These are phyloP conservation scores for Volutella citrinella DNA, from an alignment of 2,329 filamentous ascomycete genomes.

Conservation along the genomic window DNA sequence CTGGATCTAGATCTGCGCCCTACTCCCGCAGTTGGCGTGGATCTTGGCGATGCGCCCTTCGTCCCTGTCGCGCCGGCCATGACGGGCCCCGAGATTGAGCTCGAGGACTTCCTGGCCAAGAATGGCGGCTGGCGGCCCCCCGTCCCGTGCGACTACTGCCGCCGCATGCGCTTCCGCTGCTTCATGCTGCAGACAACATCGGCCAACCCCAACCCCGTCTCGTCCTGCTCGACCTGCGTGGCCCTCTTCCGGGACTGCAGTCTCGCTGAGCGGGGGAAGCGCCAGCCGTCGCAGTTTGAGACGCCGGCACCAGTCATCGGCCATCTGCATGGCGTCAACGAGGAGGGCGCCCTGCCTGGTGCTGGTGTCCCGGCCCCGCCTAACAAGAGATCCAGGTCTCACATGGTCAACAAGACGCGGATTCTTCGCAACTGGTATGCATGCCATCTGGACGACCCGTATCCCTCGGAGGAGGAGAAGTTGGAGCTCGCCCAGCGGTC, in stretches of 20 bases:
- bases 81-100: too few relatives aligned
- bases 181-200: slow-evolving; percentile 44
- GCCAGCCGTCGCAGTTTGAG: slow-evolving; percentile 43
- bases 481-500: slow-evolving; percentile 36
- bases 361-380: slow-evolving; percentile 15
- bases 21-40: too few relatives aligned
- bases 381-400: slow-evolving; percentile 33
- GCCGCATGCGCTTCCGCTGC: slow-evolving; percentile 42
- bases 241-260: slow-evolving; percentile 50
- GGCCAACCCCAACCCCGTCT: slow-evolving; percentile 47
- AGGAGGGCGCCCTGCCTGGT: slow-evolving; percentile 26
- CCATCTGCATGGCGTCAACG: slow-evolving; percentile 46
- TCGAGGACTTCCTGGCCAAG: slow-evolving; percentile 38
- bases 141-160: slow-evolving; percentile 43
- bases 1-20: too few relatives aligned
- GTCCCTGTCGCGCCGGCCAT: too few relatives aligned
- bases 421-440: slow-evolving; percentile 45
- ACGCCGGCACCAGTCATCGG: slow-evolving; percentile 45
- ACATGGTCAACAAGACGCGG: slow-evolving; percentile 43
- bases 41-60: too few relatives aligned
- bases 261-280: slow-evolving; percentile 41
- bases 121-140: slow-evolving; percentile 40
- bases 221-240: slow-evolving; percentile 48
- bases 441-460: slow-evolving; percentile 43
- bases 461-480: slow-evolving; percentile 47